Evolutionary conservation across 257 asterid species (phyloP).

Genomic region (Scutellaria baicalensis): DNA sequence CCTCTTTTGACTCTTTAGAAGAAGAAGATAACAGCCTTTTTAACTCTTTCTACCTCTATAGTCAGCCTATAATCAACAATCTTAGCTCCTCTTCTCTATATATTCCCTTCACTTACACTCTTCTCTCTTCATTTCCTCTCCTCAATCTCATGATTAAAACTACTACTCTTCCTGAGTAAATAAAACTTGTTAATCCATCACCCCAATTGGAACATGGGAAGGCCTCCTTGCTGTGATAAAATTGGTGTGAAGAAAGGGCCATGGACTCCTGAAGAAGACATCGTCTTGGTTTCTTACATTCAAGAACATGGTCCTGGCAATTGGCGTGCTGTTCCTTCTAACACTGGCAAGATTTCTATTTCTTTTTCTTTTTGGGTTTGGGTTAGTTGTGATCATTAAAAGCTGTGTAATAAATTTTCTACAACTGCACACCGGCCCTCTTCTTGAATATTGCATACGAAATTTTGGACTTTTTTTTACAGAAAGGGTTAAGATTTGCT

Average conservation of each 20-base stretch:
- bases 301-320: conserved; percentile 84
- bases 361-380: background rate
- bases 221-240: conserved; percentile 86
- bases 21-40: conserved; percentile 17
- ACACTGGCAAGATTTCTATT: conserved; percentile 39
- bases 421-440: conserved; percentile 11
- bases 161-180: too few species aligned
- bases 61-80: conserved; percentile 21
- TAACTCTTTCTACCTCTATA: conserved; percentile 6
- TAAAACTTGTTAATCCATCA: too few species aligned
- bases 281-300: conserved; percentile 70
- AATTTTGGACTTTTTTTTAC: background rate
- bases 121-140: too few species aligned
- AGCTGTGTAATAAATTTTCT: conserved; percentile 29
- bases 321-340: conserved; percentile 73
- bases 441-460: background rate
- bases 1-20: conserved; percentile 50
- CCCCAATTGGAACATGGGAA: conserved; percentile 47
- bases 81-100: conserved; percentile 26
- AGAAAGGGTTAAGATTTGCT: background rate
- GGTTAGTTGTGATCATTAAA: conserved; percentile 40
- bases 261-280: conserved; percentile 95
- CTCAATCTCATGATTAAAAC: too few species aligned
- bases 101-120: too few species aligned
- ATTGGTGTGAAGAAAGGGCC: conserved; percentile 81